Conservation (phyloP, 805 yeast species). For the Phaffomyces thermotolerans region DNA sequence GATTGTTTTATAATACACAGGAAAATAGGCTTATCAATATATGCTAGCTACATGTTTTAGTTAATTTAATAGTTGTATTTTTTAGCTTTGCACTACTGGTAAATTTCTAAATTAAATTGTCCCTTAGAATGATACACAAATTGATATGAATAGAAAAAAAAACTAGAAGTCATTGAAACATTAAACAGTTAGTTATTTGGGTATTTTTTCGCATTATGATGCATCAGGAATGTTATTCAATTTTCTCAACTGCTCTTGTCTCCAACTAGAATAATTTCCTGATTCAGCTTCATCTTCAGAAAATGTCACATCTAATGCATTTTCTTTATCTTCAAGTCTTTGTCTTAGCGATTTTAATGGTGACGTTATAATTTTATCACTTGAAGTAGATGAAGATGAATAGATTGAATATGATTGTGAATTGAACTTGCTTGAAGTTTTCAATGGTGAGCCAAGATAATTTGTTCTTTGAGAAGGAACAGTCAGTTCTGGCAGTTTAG, state of each 20-base stretch:
- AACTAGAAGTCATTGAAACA: not conserved
- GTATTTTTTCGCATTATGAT: not conserved
- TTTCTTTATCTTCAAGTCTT: conserved; percentile 11
- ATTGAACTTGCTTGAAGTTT: conserved; percentile 10
- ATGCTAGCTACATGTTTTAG: no score
- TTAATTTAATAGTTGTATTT: no score
- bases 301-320: conserved; percentile 12
- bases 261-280: conserved; percentile 20
- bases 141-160: not conserved
- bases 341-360: conserved; percentile 21
- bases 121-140: not conserved
- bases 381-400: not conserved
- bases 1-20: not conserved
- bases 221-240: conserved; percentile 9
- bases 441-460: conserved; percentile 13
- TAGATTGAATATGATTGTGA: conserved; percentile 1
- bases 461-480: conserved; percentile 9
- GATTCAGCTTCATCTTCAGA: conserved; percentile 13
- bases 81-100: not conserved
- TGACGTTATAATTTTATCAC: conserved; percentile 18
- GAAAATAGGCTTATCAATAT: no score
- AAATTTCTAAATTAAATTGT: not conserved
- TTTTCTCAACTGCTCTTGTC: conserved; percentile 22
- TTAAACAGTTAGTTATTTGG: not conserved
- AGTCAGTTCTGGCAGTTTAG: conserved; percentile 11